phyloP scores from a whole-genome alignment of 495 filamentous ascomycete species.

The Aspergillus kassunensis region DNA sequence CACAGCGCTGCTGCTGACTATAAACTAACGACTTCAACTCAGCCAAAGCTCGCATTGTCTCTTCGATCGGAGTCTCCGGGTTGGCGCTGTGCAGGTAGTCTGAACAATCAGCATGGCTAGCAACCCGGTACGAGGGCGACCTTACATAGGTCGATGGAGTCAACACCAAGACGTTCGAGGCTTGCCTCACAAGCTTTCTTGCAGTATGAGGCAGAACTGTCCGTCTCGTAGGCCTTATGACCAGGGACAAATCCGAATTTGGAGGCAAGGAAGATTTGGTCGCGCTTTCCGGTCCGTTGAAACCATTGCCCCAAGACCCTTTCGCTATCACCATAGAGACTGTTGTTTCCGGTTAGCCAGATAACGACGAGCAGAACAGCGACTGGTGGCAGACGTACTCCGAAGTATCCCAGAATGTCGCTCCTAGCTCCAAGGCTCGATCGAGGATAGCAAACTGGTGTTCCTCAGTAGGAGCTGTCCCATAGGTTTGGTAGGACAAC shows the following conservation, averaged over 20 bases:
- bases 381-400: not conserved
- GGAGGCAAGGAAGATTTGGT: constrained; percentile 1
- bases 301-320: constrained; percentile 6
- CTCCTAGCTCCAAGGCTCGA: constrained; percentile 1
- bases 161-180: constrained; percentile 3
- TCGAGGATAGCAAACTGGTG: constrained; percentile 4
- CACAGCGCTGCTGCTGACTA: not conserved
- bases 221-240: not conserved
- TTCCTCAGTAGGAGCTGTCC: not conserved
- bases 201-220: constrained; percentile 4
- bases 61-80: constrained; percentile 5
- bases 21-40: not conserved
- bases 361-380: not conserved
- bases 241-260: constrained; percentile 2
- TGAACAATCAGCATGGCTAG: not conserved
- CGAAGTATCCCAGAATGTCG: constrained; percentile 8
- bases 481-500: constrained; percentile 1
- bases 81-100: constrained; percentile 1
- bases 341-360: not conserved
- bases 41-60: constrained; percentile 4
- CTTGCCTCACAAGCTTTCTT: constrained; percentile 4
- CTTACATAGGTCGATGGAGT: constrained; percentile 4
- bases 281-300: constrained; percentile 3
- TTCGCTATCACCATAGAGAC: constrained; percentile 8
- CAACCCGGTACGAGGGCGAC: not conserved